phyloP scores from a whole-genome alignment of 176 grass and related monocot species.

The Aegilops longissima region DNA sequence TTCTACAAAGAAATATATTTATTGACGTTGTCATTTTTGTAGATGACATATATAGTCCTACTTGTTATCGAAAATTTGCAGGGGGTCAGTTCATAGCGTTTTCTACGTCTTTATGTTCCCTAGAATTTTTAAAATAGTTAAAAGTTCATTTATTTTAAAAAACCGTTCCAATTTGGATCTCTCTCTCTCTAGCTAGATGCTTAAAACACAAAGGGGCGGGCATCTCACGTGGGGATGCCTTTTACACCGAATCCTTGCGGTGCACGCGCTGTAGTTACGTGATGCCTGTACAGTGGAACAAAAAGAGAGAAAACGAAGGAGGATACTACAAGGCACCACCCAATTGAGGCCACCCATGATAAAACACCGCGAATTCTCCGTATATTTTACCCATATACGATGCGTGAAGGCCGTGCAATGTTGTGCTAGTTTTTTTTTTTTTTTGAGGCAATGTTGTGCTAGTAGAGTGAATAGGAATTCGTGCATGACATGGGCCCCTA shows the following conservation, averaged over 20 bases:
- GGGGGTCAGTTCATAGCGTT: too few species aligned
- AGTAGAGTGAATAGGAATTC: neutral
- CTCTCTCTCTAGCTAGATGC: too few species aligned
- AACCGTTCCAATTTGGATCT: neutral
- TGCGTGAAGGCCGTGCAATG: neutral
- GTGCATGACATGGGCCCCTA: too few species aligned
- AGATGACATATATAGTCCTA: too few species aligned
- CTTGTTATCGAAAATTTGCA: too few species aligned
- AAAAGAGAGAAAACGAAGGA: neutral
- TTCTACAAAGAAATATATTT: too few species aligned
- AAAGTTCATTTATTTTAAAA: too few species aligned
- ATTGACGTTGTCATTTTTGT: too few species aligned
- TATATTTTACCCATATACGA: neutral
- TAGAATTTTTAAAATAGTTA: too few species aligned
- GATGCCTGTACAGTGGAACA: constrained; percentile 1
- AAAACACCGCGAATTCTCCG: neutral
- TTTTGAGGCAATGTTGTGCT: neutral
- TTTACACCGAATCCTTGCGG: constrained; percentile 8
- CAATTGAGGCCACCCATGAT: neutral
- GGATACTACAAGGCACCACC: neutral
- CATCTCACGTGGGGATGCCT: neutral
- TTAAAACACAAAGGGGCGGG: neutral
- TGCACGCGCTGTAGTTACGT: constrained; percentile 14
- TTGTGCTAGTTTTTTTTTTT: neutral
- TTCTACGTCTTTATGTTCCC: too few species aligned